Evolutionary conservation across 495 filamentous ascomycete genomes (phyloP).

Genomic region (Penicillium waksmanii): DNA sequence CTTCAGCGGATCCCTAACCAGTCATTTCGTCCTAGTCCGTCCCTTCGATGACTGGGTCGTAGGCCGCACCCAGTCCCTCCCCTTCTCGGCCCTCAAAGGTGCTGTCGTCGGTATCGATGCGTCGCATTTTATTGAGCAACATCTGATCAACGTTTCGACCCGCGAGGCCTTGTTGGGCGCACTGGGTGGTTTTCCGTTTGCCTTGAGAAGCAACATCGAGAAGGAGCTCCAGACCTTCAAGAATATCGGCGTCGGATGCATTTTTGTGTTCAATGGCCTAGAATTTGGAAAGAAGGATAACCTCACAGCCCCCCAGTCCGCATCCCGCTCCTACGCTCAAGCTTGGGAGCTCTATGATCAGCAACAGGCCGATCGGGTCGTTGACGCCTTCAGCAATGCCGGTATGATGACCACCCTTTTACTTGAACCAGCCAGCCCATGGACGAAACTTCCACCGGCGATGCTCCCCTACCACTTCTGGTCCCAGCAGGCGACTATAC

Average conservation of each 20-base stretch:
- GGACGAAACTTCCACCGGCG: conserved; percentile 7
- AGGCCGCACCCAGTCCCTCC: conserved; percentile 54
- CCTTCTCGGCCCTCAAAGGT: conserved; percentile 68
- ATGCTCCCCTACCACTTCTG: neutral
- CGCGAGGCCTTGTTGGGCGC: conserved; percentile 88
- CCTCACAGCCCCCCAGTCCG: conserved; percentile 49
- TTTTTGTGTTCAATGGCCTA: conserved; percentile 92
- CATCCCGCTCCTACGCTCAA: conserved; percentile 51
- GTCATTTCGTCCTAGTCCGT: conserved; percentile 48
- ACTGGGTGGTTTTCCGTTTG: conserved; percentile 85
- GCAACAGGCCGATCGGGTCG: conserved; percentile 75
- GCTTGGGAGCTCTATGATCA: conserved; percentile 91
- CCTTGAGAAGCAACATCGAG: conserved; percentile 69
- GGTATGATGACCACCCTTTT: conserved; percentile 56
- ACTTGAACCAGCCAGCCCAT: conserved; percentile 4
- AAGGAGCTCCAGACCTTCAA: conserved; percentile 70
- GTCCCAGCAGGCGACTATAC: conserved; percentile 26
- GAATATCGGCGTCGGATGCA: conserved; percentile 61
- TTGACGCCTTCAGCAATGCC: conserved; percentile 78
- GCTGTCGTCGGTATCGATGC: conserved; percentile 85
- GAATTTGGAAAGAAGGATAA: conserved; percentile 72
- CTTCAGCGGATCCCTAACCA: conserved; percentile 15
- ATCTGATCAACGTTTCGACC: conserved; percentile 66
- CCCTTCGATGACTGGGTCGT: conserved; percentile 62
- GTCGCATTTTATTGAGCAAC: conserved; percentile 78